These are phyloP conservation scores for Rhodotorula sp. DNA, from an alignment of 1,284 basidiomycete genomes.

Conservation along the genomic window DNA sequence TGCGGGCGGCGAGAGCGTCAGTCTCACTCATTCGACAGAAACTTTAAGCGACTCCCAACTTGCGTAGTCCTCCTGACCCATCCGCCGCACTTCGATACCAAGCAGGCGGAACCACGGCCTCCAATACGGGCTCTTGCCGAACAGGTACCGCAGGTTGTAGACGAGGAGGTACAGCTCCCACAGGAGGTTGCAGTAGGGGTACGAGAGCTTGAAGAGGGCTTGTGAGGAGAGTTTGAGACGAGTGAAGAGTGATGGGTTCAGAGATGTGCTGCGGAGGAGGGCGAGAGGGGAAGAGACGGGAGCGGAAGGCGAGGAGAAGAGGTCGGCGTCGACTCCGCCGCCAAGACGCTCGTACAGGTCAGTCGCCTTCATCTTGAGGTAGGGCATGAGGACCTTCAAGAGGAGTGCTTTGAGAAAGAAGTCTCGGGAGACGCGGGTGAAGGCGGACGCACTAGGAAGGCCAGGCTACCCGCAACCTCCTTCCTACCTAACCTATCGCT, in stretches of 20 bases:
- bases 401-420: background rate
- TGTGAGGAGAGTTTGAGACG: constrained; percentile 57
- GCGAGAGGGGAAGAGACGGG: constrained; percentile 3
- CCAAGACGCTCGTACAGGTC: constrained; percentile 89
- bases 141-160: constrained; percentile 87
- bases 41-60: background rate
- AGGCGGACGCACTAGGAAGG: constrained; percentile 35
- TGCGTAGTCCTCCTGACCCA: constrained; percentile 67
- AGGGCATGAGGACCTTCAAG: constrained; percentile 77
- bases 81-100: constrained; percentile 73
- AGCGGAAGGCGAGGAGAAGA: constrained; percentile 28
- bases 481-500: constrained; percentile 63
- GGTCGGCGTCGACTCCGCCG: constrained; percentile 62
- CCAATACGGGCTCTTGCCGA: constrained; percentile 81
- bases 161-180: constrained; percentile 79
- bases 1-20: background rate
- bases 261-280: constrained; percentile 38
- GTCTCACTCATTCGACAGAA: no score
- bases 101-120: constrained; percentile 87
- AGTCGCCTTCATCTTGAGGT: constrained; percentile 79
- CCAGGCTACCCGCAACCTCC: constrained; percentile 56
- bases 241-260: background rate
- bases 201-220: constrained; percentile 52
- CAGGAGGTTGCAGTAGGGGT: constrained; percentile 75
- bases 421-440: background rate